Evolutionary conservation across 352 stramenopile species (phyloP), one percentile per base, ranked within the genome.

Genomic region (Aphanomyces invadans): DNA sequence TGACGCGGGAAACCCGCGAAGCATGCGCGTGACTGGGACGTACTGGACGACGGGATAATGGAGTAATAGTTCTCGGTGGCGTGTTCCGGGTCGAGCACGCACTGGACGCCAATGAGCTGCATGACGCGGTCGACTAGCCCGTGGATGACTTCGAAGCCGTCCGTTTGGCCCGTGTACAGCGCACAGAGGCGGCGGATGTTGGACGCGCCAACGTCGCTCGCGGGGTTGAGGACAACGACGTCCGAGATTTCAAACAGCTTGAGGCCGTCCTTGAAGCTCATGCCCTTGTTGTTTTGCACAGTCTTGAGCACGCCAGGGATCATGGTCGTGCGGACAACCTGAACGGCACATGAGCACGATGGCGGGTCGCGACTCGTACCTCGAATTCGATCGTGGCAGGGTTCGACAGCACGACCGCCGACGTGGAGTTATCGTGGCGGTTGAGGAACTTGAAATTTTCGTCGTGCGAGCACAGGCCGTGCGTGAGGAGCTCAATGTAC

Each of bases 221-320:
- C 76, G 55, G 86, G 70, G 76, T 99, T 96, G 19, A 96, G 81
- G 21, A 99, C 55, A n/a, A 99, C 96, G 1, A 99, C 97, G 74
- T 99, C 97, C 70, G 89, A 98, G 61, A 99, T 88, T 79, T 99
- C 97, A 76, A 99, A 99, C 32, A 99, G 81, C 76, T 98, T 98
- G 52, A 99, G 87, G 1, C 97, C 97, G 25, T 97, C 86, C 62
- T 97, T 97, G 68, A 99, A 96, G 60, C 88, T 95, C 75, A 96
- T 90, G 28, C 80, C 86, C 79, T 98, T 98, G 83, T 99, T 99
- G 84, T 99, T 97, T 73, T 98, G 91, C 44, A 99, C 87, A 29
- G 96, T 99, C 80, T 99, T 99, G 63, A 99, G 79, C 64, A 99
- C 81, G 57, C 97, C 97, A 0, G 97, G 96, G 19, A 99, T 76